A percentile compares a stretch with the other conserved stretches of the same genome.
phyloP scores from a whole-genome alignment of 2,329 filamentous ascomycete species.

The Emergomyces orientalis region DNA sequence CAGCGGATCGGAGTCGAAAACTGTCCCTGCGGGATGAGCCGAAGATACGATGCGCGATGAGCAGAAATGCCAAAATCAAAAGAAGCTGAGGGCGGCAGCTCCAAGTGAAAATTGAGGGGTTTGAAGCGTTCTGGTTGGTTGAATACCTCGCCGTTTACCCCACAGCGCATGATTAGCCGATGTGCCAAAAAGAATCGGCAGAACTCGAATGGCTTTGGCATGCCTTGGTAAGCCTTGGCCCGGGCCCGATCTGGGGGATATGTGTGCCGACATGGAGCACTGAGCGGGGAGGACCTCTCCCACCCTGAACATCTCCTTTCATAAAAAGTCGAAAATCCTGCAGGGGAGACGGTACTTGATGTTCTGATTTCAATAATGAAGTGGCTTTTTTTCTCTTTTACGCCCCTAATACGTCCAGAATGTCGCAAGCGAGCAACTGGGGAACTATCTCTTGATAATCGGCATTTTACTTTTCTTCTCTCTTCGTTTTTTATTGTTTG shows the following conservation, averaged over 20 bases:
- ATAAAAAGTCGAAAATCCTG: neutral
- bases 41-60: neutral
- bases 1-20: neutral
- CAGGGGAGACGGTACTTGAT: neutral
- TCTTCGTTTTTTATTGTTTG: neutral
- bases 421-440: neutral
- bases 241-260: neutral
- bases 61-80: no score
- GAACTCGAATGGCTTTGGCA: neutral
- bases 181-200: neutral
- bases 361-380: neutral
- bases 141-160: neutral
- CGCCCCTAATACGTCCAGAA: neutral
- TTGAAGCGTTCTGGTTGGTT: neutral
- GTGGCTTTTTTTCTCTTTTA: neutral
- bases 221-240: neutral
- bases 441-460: neutral
- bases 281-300: neutral
- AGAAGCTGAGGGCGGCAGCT: no score
- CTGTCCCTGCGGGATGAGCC: neutral
- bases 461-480: neutral
- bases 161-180: neutral
- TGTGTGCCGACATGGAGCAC: neutral
- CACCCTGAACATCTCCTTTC: neutral
- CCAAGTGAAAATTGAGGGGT: neutral